A percentile compares a stretch with the other conserved stretches of the same genome.
Conservation (phyloP, 352 stramenopile species). For the Globisporangium emineosum region DNA sequence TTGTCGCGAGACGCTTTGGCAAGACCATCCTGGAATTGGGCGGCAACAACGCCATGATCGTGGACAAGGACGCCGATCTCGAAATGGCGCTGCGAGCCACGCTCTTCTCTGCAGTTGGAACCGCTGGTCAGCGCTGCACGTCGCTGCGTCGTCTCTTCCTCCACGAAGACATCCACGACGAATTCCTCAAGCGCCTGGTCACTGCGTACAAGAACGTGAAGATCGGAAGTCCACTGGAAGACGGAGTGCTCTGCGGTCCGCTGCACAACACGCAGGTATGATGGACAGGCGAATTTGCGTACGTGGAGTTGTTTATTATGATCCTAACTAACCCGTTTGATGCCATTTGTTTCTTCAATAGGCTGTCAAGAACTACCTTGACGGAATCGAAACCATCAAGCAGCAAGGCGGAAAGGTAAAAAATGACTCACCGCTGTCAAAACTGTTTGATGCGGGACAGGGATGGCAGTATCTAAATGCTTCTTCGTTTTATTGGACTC, state of each 20-base stretch:
- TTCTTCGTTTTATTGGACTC: slow-evolving; percentile 5
- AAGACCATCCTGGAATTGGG: slow-evolving; percentile 91
- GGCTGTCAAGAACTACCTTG: slow-evolving; percentile 84
- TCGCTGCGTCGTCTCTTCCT: slow-evolving; percentile 90
- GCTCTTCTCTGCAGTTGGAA: slow-evolving; percentile 91
- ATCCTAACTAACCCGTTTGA: neutral
- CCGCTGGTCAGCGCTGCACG: slow-evolving; percentile 91
- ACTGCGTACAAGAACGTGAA: slow-evolving; percentile 87
- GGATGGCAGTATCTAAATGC: slow-evolving; percentile 2
- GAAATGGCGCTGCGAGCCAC: slow-evolving; percentile 88
- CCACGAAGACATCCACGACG: slow-evolving; percentile 89
- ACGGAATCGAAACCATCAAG: slow-evolving; percentile 84
- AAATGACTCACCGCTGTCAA: slow-evolving; percentile 4
- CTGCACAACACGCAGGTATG: slow-evolving; percentile 47
- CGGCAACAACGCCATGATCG: slow-evolving; percentile 93
- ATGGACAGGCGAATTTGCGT: neutral
- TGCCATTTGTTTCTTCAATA: slow-evolving; percentile 13
- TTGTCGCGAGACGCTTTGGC: slow-evolving; percentile 88
- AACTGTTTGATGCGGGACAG: neutral
- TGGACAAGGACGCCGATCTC: slow-evolving; percentile 89
- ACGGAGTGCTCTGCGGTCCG: slow-evolving; percentile 83
- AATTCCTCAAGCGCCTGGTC: slow-evolving; percentile 81
- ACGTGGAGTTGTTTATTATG: neutral
- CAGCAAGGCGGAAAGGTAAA: slow-evolving; percentile 81
- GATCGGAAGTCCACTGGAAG: slow-evolving; percentile 86